A percentile compares a stretch with the other conserved stretches of the same genome.
These are phyloP conservation scores for Pythium guiyangense DNA, from an alignment of 352 stramenopile species.

Conservation along the genomic window DNA sequence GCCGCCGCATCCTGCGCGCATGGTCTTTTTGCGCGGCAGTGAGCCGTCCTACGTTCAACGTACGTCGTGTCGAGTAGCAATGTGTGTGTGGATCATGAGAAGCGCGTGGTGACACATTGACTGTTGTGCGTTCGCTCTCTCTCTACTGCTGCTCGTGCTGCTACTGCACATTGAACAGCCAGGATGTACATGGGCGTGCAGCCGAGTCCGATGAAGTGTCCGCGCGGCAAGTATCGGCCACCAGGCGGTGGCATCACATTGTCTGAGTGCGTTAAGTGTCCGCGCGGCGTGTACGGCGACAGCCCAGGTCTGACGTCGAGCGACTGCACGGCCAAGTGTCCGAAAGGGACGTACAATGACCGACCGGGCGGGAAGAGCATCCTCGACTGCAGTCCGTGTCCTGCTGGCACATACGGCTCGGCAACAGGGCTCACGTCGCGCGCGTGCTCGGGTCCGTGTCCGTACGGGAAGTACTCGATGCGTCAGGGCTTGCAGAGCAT, in stretches of 20 bases:
- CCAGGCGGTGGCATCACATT: slow-evolving; percentile 35
- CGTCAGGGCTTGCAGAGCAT: slow-evolving; percentile 40
- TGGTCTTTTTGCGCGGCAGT: neutral
- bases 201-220: slow-evolving; percentile 35
- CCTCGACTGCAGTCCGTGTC: slow-evolving; percentile 62
- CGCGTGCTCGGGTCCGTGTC: slow-evolving; percentile 59
- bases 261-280: slow-evolving; percentile 65
- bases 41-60: neutral
- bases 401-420: slow-evolving; percentile 55
- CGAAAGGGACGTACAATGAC: slow-evolving; percentile 71
- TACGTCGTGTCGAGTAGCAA: neutral
- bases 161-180: slow-evolving; percentile 14
- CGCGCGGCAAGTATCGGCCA: slow-evolving; percentile 61
- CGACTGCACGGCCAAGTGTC: slow-evolving; percentile 63
- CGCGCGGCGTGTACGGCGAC: slow-evolving; percentile 68
- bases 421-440: slow-evolving; percentile 43
- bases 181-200: slow-evolving; percentile 56
- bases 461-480: slow-evolving; percentile 67
- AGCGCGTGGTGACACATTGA: no score
- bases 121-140: no score
- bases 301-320: slow-evolving; percentile 53
- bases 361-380: slow-evolving; percentile 49
- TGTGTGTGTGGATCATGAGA: no score
- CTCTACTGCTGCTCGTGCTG: no score
- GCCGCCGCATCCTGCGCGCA: neutral